Base-by-base conservation (phyloP, 345 rosid species). In the Kernera saxatilis region DNA sequence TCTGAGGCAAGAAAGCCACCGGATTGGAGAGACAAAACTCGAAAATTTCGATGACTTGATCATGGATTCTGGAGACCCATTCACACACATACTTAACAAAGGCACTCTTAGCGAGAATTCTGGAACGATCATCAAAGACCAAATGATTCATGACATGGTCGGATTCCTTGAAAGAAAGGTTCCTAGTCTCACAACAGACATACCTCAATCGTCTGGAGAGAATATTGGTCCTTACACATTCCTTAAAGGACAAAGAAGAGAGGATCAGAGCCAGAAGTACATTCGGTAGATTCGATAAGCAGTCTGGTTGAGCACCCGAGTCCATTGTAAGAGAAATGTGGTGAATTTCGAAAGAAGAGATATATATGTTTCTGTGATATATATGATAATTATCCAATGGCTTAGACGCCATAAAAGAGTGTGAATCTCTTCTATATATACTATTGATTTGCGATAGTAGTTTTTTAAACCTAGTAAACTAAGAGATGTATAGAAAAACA, bases 171-270 rank as follows among this genome's bases (percentile, higher is more conserved):
- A 88, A 80, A 26, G 77, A 65, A 0, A 85, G 5, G 53, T 71
- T 74, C 2, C 1, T 58, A 0, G 55, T 78, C 2, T 68, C 63
- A 3, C 15, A 43, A 73, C 75, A 80, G 5, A 80, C 14, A 27
- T 59, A 2, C 4, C 41, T 66, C 83, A 83, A 87, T 3, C 35
- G 62, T 22, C 22, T 59, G 2, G 84, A 74, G 17, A 87, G 33
- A 0, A 54, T 10, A 22, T 65, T 65, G 1, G 85, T 82, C 26
- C 71, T 70, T 4, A 72, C 80, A 0, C 85, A 82, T 18, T 83
- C 77, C 8, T 67, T 79, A 49, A 88, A 86, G 2, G 86, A 63
- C 22, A 81, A 44, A 27, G 13, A 55, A 13, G 85, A 77, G 1
- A 79, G 8, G 7, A 82, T 84, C 11, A 26, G 1, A 14, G 55